Evolutionary conservation across 2,329 filamentous ascomycete genomes (phyloP), one percentile per base, ranked within the genome.

Genomic region (Celoporthe dispersa): DNA sequence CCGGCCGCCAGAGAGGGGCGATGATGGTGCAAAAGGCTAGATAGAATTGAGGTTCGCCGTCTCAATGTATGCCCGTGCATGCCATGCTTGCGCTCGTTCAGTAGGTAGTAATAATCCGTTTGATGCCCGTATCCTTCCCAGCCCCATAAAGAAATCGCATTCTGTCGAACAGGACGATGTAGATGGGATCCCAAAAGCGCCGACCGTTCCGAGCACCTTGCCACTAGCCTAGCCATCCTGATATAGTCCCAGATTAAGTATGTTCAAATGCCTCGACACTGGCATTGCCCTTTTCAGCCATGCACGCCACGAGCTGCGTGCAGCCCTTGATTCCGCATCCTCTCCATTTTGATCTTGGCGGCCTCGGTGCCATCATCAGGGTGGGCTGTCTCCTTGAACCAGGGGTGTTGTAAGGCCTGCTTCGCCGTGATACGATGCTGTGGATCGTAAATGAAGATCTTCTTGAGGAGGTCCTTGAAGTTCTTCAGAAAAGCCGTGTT

Each of bases 391-490:
- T 91, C 89, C 75, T 87, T 88, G 79, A 92, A 91, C 89, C 89
- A 92, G 2, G 88, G 87, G 73, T 92, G 90, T 68, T 89, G 85
- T 59, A 92, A 80, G 1, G 90, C 90, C 75, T 91, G 82, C 73
- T 90, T 89, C 31, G 90, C 90, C 4, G 88, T 91, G 72, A 92
- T 91, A 61, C 90, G 87, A 69, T 88, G 85, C 6, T 82, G 80
- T 14, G 90, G 89, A 70, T 92, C 89, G 77, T 92, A 92, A 41
- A 91, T 85, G 74, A 92, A 92, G 64, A 92, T 91, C 78, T 87
- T 90, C 74, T 85, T 84, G 9, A 92, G 80, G 12, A 92, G 82
- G 77, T 91, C 89, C 63, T 91, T 79, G 75, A 92, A 91, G 72
- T 88, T 86, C 71, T 83, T 84, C 69, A 90, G 81, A 78, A 91